phyloP scores from a whole-genome alignment of 306 rosid genomes.

The Cicer bijugum region DNA sequence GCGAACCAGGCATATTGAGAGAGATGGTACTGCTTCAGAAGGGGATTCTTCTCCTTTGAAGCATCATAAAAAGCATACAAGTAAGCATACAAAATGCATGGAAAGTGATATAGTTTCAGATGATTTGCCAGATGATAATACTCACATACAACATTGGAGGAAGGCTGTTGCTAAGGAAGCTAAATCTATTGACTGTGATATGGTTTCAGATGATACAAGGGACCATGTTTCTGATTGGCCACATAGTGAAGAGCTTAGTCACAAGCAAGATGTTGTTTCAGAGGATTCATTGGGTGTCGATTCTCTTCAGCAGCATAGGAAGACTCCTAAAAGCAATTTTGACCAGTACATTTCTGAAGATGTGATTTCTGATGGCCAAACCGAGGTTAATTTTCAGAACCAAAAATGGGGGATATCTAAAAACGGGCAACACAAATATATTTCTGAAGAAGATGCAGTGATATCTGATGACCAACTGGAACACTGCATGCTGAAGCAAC shows the following conservation, averaged over 20 bases:
- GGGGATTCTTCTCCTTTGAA: constrained; percentile 35
- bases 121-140: constrained; percentile 37
- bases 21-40: constrained; percentile 41
- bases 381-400: constrained; percentile 36
- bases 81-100: neutral
- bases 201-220: constrained; percentile 43
- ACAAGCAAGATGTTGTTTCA: constrained; percentile 46
- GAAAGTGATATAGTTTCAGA: constrained; percentile 34
- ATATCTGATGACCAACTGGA: constrained; percentile 52
- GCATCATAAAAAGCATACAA: constrained; percentile 33
- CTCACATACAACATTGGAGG: constrained; percentile 22
- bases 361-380: constrained; percentile 36
- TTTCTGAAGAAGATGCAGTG: constrained; percentile 36
- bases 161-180: constrained; percentile 6
- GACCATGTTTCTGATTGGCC: constrained; percentile 45
- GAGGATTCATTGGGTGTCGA: constrained; percentile 27
- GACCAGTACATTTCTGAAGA: constrained; percentile 5
- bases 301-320: constrained; percentile 38
- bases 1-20: constrained; percentile 48
- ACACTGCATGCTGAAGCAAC: constrained; percentile 45
- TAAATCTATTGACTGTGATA: constrained; percentile 25
- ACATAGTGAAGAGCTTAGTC: constrained; percentile 48
- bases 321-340: constrained; percentile 33
- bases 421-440: constrained; percentile 28
- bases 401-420: constrained; percentile 36